Percentiles rank a stretch among this genome's conserved stretches.
Evolutionary conservation across 768 basidiomycete genomes (phyloP).

Genomic region (Termitomyces sp.): DNA sequence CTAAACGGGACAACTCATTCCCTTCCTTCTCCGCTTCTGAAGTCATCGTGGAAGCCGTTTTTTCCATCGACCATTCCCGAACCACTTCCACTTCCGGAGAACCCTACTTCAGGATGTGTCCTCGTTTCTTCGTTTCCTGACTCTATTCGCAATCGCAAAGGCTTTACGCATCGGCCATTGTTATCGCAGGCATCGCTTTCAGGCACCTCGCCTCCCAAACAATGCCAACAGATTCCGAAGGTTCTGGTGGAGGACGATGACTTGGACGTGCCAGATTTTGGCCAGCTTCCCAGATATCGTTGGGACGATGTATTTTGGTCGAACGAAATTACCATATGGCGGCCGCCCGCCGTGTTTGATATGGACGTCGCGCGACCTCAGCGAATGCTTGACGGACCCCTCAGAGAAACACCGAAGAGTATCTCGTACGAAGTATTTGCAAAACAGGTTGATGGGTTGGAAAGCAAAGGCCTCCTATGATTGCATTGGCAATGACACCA

Average conservation of each 20-base stretch:
- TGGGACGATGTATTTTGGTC: neutral
- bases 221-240: constrained; percentile 11
- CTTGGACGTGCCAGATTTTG: constrained; percentile 14
- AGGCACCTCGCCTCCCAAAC: constrained; percentile 10
- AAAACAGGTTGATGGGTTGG: constrained; percentile 11
- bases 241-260: constrained; percentile 4
- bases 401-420: constrained; percentile 12
- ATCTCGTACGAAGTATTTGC: constrained; percentile 19
- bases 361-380: constrained; percentile 17
- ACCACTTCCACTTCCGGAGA: constrained; percentile 10
- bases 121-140: constrained; percentile 7
- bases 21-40: constrained; percentile 12
- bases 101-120: constrained; percentile 10
- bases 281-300: constrained; percentile 8
- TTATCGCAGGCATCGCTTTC: constrained; percentile 4
- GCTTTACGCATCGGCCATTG: neutral
- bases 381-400: constrained; percentile 6
- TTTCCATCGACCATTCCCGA: constrained; percentile 4
- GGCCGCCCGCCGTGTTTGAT: constrained; percentile 8
- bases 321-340: constrained; percentile 13
- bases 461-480: constrained; percentile 3
- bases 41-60: constrained; percentile 17
- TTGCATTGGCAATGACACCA: neutral
- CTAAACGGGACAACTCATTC: constrained; percentile 6
- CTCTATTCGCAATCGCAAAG: constrained; percentile 1